Percentiles rank a stretch among this genome's conserved stretches.
Conservation (phyloP, 192 early-diverging fungal genomes). For the Rhizophagus prolifer region DNA sequence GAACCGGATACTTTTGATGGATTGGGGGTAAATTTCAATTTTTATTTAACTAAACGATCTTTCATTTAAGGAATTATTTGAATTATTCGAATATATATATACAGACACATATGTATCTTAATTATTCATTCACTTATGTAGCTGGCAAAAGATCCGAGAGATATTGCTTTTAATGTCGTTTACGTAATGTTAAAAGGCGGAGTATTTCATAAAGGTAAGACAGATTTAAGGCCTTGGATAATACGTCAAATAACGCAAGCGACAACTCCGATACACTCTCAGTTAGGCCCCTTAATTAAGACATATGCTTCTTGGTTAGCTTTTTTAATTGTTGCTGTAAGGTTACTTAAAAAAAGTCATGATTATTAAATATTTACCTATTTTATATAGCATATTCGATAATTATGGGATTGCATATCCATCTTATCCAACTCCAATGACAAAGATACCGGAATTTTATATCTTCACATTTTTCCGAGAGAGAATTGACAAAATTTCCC, state of each 20-base stretch:
- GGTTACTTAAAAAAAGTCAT: neutral
- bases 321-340: neutral
- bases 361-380: conserved; percentile 19
- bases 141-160: conserved; percentile 4
- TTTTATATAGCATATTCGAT: conserved; percentile 15
- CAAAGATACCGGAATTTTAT: conserved; percentile 32
- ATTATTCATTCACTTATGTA: neutral
- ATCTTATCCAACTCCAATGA: conserved; percentile 15
- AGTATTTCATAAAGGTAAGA: conserved; percentile 32
- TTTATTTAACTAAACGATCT: too few relatives aligned
- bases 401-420: conserved; percentile 5
- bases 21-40: conserved; percentile 4
- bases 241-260: conserved; percentile 32
- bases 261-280: conserved; percentile 33
- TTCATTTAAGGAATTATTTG: too few relatives aligned
- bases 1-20: conserved; percentile 17
- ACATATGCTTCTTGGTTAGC: conserved; percentile 36
- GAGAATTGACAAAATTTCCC: conserved; percentile 12
- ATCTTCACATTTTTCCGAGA: conserved; percentile 19
- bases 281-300: conserved; percentile 36
- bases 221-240: conserved; percentile 33
- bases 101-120: neutral
- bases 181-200: conserved; percentile 34
- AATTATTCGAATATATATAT: too few relatives aligned
- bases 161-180: conserved; percentile 24